These are phyloP conservation scores for Alternaria gansuensis DNA, from an alignment of 2,329 filamentous ascomycete genomes.

Conservation along the genomic window DNA sequence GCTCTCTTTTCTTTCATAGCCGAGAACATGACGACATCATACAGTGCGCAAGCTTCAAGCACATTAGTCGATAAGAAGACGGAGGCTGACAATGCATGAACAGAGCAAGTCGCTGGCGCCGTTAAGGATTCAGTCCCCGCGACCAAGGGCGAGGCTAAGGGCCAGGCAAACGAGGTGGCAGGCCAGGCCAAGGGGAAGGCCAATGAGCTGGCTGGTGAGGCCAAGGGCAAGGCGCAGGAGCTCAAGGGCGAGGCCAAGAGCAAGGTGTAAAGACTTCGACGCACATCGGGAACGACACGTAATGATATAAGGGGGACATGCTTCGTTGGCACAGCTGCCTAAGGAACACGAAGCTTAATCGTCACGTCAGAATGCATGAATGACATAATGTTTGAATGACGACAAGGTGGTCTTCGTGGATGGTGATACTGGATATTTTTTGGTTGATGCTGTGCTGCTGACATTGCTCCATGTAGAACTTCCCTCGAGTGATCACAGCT, in stretches of 20 bases:
- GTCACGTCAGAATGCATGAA: slow-evolving; percentile 9
- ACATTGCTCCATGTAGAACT: background rate
- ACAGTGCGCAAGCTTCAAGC: slow-evolving; percentile 1
- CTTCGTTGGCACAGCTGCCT: slow-evolving; percentile 5
- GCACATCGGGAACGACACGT: background rate
- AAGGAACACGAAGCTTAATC: background rate
- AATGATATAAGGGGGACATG: slow-evolving; percentile 5
- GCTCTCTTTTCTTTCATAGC: slow-evolving; percentile 9
- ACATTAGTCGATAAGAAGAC: background rate
- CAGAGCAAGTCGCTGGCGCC: slow-evolving; percentile 62
- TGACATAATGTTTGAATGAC: slow-evolving; percentile 15
- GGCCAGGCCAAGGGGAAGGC: slow-evolving; percentile 56
- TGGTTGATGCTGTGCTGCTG: background rate
- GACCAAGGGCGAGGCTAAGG: slow-evolving; percentile 50
- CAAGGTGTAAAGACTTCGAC: slow-evolving; percentile 47
- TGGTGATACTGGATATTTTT: background rate
- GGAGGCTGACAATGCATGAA: slow-evolving; percentile 23
- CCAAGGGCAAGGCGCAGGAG: slow-evolving; percentile 56
- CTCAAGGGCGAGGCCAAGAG: slow-evolving; percentile 58
- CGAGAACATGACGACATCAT: slow-evolving; percentile 25
- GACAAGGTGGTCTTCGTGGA: background rate
- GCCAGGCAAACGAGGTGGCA: slow-evolving; percentile 54
- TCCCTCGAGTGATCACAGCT: background rate
- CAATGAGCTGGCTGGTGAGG: slow-evolving; percentile 55
- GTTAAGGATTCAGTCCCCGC: slow-evolving; percentile 49